Base-by-base conservation (phyloP, 1,139 yeast genomes). In the Pichia sp. region DNA sequence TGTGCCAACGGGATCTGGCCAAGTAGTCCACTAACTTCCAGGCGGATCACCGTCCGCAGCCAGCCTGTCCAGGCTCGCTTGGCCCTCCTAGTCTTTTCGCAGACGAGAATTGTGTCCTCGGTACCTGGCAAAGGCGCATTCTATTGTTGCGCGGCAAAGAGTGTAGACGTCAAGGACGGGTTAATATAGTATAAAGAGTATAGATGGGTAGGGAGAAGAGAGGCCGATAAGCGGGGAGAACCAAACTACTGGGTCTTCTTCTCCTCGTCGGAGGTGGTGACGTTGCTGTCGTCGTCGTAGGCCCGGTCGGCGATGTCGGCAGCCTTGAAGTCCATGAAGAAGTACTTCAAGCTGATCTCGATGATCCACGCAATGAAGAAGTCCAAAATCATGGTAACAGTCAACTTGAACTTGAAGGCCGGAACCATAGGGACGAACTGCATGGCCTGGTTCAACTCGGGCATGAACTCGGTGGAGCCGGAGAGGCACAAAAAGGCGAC, bases 401-500 rank as follows among this genome's bases (percentile, higher is more conserved):
- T 87, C 68, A 93, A 79, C 71, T 88, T 87, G 62, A 79, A 63
- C 73, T 90, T 92, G 80, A 93, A 93, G n/a, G 72, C 66, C 40
- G 72, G 68, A 44, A 76, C 72, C 97, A 93, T 92, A 62, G 90
- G 90, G 51, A 95, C 99, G 70, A 93, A 88, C 69, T 85, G 84
- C 84, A 93, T 83, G 19, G 89, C 89, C 68, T 88, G 93, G 68
- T 93, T 93, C 67, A 95, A 74, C 74, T 95, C 99, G 38, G 99
- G 99, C 64, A 92, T 70, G 67, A 93, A 87, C 71, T 95, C 99
- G 32, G 98, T 90, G 8, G 98, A 85, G 30, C 99, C 96, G 16
- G 95, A 81, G 59, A 93, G 72, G 1, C 98, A 96, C 65, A 93
- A 79, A 45, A 80, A 90, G 41, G 95, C 88, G 64, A 93, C 98